These are phyloP conservation scores for Lachnellula cervina DNA, from an alignment of 2,329 filamentous ascomycete species.

Conservation along the genomic window DNA sequence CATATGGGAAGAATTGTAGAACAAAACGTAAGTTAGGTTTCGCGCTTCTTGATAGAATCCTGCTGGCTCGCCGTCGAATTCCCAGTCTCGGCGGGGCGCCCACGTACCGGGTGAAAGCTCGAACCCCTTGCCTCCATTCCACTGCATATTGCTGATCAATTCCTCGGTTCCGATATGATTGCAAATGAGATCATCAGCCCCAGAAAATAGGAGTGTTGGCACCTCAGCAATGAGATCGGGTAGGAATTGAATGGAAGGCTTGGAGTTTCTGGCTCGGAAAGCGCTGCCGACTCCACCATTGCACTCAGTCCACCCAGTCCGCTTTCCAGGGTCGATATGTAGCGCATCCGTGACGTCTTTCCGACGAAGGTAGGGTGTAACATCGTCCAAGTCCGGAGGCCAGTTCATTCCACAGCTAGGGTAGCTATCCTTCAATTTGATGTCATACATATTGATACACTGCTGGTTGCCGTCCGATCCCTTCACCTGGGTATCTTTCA, in stretches of 20 bases:
- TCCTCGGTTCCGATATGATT: slow-evolving; percentile 94
- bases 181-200: slow-evolving; percentile 91
- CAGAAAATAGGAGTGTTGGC: slow-evolving; percentile 83
- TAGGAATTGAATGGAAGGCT: slow-evolving; percentile 67
- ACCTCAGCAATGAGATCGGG: slow-evolving; percentile 74
- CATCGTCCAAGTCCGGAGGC: slow-evolving; percentile 75
- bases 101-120: slow-evolving; percentile 80
- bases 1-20: slow-evolving; percentile 97
- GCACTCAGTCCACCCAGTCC: slow-evolving; percentile 88
- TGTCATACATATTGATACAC: slow-evolving; percentile 96
- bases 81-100: slow-evolving; percentile 92
- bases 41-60: slow-evolving; percentile 93
- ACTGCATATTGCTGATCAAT: slow-evolving; percentile 83
- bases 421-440: slow-evolving; percentile 74
- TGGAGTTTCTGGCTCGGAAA: slow-evolving; percentile 67
- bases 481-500: slow-evolving; percentile 57
- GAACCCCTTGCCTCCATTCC: slow-evolving; percentile 89
- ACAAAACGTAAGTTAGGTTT: slow-evolving; percentile 91
- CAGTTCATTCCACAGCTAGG: slow-evolving; percentile 95
- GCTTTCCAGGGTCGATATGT: slow-evolving; percentile 76
- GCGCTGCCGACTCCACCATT: slow-evolving; percentile 68
- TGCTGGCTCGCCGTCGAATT: slow-evolving; percentile 80
- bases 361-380: slow-evolving; percentile 81
- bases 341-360: slow-evolving; percentile 74
- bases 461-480: slow-evolving; percentile 45